These are phyloP conservation scores for Taphrina wiesneri DNA, from an alignment of 1,139 yeast genomes.

Conservation along the genomic window DNA sequence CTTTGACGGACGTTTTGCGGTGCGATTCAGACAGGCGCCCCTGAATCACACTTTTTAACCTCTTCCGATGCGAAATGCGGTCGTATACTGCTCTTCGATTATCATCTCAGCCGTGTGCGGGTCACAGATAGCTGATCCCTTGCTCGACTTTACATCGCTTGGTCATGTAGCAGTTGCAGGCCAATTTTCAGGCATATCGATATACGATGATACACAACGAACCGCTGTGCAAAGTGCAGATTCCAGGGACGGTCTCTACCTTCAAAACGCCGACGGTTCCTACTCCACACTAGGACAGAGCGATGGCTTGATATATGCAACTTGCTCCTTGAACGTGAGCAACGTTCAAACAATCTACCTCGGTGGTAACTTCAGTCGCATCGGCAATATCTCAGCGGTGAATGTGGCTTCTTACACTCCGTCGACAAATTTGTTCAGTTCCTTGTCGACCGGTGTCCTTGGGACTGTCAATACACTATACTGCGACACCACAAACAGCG, in stretches of 20 bases:
- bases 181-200: constrained; percentile 60
- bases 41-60: not conserved
- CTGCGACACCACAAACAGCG: constrained; percentile 52
- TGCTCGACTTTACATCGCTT: constrained; percentile 40
- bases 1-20: not conserved
- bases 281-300: constrained; percentile 36
- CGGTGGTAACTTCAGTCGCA: constrained; percentile 50
- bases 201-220: constrained; percentile 51
- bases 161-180: constrained; percentile 65
- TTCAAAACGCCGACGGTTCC: constrained; percentile 33
- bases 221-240: constrained; percentile 40
- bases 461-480: constrained; percentile 60
- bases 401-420: constrained; percentile 58
- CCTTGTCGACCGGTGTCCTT: constrained; percentile 49
- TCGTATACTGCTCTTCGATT: not conserved
- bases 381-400: constrained; percentile 49
- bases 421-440: constrained; percentile 50
- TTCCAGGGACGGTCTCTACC: constrained; percentile 34
- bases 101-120: constrained; percentile 1
- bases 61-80: constrained; percentile 5
- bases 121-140: constrained; percentile 33
- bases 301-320: constrained; percentile 45
- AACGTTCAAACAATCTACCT: constrained; percentile 46
- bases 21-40: not conserved
- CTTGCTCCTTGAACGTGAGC: constrained; percentile 44